Conservation (phyloP, 1,284 basidiomycete species). For the Puccinia polysora region DNA sequence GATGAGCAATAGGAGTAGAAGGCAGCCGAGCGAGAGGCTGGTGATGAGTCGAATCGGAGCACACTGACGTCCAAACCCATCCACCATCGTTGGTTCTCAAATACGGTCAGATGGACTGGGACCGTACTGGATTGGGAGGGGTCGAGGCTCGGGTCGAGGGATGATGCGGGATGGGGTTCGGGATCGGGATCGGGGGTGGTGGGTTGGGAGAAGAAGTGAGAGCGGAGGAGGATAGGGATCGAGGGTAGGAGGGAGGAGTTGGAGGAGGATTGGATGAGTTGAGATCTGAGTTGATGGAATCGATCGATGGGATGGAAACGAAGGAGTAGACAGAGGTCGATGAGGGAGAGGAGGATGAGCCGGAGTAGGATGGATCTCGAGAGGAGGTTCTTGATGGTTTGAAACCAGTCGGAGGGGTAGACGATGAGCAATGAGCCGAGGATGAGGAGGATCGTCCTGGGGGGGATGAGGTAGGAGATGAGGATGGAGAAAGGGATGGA, state of each 20-base stretch:
- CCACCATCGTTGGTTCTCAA: conserved; percentile 54
- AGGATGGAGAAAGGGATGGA: conserved; percentile 49
- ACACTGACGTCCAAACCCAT: conserved; percentile 50
- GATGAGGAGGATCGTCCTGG: conserved; percentile 50
- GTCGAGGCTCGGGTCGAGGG: conserved; percentile 23
- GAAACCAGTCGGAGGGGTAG: conserved; percentile 53
- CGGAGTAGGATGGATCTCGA: conserved; percentile 48
- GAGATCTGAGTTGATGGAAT: conserved; percentile 31
- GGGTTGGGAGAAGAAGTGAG: not conserved
- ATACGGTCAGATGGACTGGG: conserved; percentile 52
- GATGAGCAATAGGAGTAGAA: not conserved
- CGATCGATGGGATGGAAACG: conserved; percentile 48
- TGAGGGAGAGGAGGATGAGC: not conserved
- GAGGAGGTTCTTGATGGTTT: conserved; percentile 49
- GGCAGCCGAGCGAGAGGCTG: not conserved
- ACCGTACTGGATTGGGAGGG: conserved; percentile 49
- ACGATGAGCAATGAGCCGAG: conserved; percentile 50
- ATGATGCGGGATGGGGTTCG: conserved; percentile 23
- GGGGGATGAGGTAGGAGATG: conserved; percentile 49
- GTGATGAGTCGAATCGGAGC: not conserved
- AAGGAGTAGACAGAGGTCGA: conserved; percentile 2
- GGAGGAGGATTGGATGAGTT: not conserved
- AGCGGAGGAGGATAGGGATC: not conserved
- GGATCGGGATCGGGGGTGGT: not conserved
- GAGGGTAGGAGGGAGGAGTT: not conserved